Base-by-base conservation (phyloP, 805 yeast species). In the Candida railenensis region DNA sequence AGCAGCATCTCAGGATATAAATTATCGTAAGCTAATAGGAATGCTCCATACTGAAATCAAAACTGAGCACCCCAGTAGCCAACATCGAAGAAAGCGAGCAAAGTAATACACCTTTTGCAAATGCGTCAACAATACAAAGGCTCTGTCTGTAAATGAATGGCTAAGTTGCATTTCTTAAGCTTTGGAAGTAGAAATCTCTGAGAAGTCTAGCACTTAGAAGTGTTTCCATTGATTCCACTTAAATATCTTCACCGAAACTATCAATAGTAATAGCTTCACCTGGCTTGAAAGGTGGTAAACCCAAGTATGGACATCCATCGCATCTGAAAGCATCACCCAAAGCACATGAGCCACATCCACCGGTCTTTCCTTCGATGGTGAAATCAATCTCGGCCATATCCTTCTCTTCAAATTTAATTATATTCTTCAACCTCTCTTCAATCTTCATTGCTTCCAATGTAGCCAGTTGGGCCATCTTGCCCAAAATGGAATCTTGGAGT, bases 311-410 rank as follows among this genome's bases (percentile, higher is more conserved):
- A 69, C 99, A 94, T 2, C 98, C 97, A 55, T 91, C 96, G 66
- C 99, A 94, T 61, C 99, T 77, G 71, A 94, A 94, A 0, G 99
- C 99, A 66, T 94, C 99, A 38, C 99, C 99, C 42, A 94, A 76
- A 0, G 98, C 84, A 70, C 99, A 94, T 9, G 96, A 88, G 21
- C 96, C 96, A 71, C 99, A 94, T 2, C 97, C 97, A 30, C 97
- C 97, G 11, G 96, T 86, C 61, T 92, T 92, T 36, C 98, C 98
- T 53, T 91, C 89, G n/a, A 91, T 82, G 0, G 99, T 92, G 70
- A 92, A 92, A 63, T 92, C 98, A 46, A 92, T 82, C 63, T 92
- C 99, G 2, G 95, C 79, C 57, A 90, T 73, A 43, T 92, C 97
- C 45, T 83, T 82, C 12, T 76, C 73, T 21, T 74, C 66, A 49